A percentile compares a stretch with the other conserved stretches of the same genome.
These are phyloP conservation scores for Botryobasidium botryosum DNA, from an alignment of 768 basidiomycete genomes.

Conservation along the genomic window DNA sequence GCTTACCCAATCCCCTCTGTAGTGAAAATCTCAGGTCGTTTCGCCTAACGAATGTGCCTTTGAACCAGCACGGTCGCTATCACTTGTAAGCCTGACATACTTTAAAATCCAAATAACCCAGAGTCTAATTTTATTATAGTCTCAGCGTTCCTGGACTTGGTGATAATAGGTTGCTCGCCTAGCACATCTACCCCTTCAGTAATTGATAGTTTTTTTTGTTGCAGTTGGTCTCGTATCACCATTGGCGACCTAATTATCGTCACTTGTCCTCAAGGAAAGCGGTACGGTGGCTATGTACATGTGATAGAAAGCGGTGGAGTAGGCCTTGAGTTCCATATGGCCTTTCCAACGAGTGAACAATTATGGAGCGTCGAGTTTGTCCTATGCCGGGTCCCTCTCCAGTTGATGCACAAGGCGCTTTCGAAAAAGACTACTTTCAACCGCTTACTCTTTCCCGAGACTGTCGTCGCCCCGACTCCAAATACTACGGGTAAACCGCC, in stretches of 20 bases:
- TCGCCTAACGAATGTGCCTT: slow-evolving; percentile 14
- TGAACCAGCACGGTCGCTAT: slow-evolving; percentile 5
- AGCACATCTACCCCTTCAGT: no score
- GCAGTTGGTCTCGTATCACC: neutral
- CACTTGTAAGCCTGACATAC: neutral
- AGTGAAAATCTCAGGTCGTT: slow-evolving; percentile 20
- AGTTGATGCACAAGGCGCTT: slow-evolving; percentile 5
- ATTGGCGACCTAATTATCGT: slow-evolving; percentile 1
- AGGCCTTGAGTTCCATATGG: slow-evolving; percentile 3
- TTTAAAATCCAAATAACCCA: neutral
- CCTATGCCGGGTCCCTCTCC: slow-evolving; percentile 1
- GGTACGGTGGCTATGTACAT: slow-evolving; percentile 4
- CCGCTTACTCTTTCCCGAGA: slow-evolving; percentile 5
- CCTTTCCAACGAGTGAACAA: no score
- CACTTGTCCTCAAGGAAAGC: neutral
- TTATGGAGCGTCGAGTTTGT: slow-evolving; percentile 4
- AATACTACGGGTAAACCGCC: no score
- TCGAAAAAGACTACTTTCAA: slow-evolving; percentile 3
- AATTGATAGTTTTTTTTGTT: no score
- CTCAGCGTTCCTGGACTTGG: slow-evolving; percentile 34
- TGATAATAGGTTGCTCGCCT: slow-evolving; percentile 40
- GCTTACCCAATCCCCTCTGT: neutral
- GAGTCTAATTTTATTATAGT: slow-evolving; percentile 19
- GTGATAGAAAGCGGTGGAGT: neutral
- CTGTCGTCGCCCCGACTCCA: no score